Conservation (phyloP, 2,329 filamentous ascomycete species). For the Ascochyta lentis region DNA sequence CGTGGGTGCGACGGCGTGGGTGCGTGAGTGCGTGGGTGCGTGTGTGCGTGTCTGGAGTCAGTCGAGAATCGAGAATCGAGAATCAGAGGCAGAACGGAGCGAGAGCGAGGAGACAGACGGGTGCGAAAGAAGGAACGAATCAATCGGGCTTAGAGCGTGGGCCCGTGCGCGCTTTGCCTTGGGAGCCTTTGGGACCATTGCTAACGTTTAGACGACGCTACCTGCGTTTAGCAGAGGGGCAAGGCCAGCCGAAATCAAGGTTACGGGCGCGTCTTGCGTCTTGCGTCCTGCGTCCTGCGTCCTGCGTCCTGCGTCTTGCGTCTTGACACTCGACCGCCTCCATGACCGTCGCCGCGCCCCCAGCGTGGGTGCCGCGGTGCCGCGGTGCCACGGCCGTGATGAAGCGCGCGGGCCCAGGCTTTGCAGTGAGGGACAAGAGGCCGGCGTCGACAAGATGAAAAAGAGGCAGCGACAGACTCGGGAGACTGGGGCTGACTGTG, state of each 20-base stretch:
- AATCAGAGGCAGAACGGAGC: slow-evolving; percentile 12
- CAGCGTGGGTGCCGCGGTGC: slow-evolving; percentile 10
- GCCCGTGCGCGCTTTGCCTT: slow-evolving; percentile 25
- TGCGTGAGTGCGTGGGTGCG: slow-evolving; percentile 20
- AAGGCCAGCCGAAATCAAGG: slow-evolving; percentile 14
- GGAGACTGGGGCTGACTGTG: slow-evolving; percentile 23
- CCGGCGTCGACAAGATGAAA: slow-evolving; percentile 25
- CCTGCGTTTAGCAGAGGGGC: slow-evolving; percentile 25
- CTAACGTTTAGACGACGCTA: slow-evolving; percentile 24
- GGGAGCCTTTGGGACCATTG: slow-evolving; percentile 6
- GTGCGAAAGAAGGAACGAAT: slow-evolving; percentile 19
- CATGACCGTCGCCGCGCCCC: slow-evolving; percentile 7
- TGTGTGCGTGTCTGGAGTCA: slow-evolving; percentile 31
- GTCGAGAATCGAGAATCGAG: slow-evolving; percentile 1
- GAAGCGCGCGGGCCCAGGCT: slow-evolving; percentile 4
- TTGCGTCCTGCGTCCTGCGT: too few relatives aligned
- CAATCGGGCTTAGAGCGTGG: slow-evolving; percentile 20
- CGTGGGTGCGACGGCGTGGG: slow-evolving; percentile 25
- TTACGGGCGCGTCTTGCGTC: slow-evolving; percentile 6
- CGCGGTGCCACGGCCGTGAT: not conserved
- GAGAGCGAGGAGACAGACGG: slow-evolving; percentile 18
- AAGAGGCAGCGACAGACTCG: slow-evolving; percentile 25
- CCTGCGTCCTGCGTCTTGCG: too few relatives aligned
- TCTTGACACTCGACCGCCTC: not conserved
- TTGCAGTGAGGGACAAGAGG: slow-evolving; percentile 19